Base-by-base conservation (phyloP, 129 eudicot species). In the Lactuca saligna region DNA sequence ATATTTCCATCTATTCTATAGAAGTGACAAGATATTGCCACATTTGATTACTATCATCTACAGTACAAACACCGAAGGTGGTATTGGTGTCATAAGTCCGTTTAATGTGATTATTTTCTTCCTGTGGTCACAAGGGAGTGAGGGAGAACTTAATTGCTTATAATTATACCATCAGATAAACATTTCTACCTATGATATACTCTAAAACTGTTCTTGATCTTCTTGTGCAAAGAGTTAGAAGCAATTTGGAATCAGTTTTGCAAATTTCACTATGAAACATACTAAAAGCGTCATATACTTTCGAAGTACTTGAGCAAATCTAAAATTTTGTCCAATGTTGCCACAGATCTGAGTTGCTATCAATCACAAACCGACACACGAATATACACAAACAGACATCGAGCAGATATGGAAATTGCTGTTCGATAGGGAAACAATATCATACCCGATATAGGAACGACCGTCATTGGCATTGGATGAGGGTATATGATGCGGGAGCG, bases 361-460 rank as follows among this genome's bases (percentile, higher is more conserved):
- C 38, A 53, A 44, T 37, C 64, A 63, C 59, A 61, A 39, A 15
- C 50, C 49, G 31, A 39, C 59, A 61, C 49, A 15, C 41, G 41
- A 38, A 39, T 57, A 63, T 2, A 41, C 12, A 48, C 9, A 17
- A 46, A 49, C 32, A 33, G 16, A 56, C 50, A 69, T 1, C 20
- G 34, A 44, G 9, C 20, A 12, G 32, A 12, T 7, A 34, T 1
- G 35, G 15, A 41, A 63, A 34, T 33, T 66, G 44, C 20, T 31
- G 59, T 49, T 48, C 0, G 12, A 51, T n/a, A 14, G 13, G 48
- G 29, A 17, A 7, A 17, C 5, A 12, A 9, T 13, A 29, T 29
- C 54, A 15, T 80, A 94, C 99, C 92, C 71, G 68, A 94, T 87
- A 75, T 73, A 90, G 7, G 97, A 85, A 55, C 83, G 90, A 59